Conservation (phyloP, 1,284 basidiomycete species). For the Athelia psychrophila region DNA sequence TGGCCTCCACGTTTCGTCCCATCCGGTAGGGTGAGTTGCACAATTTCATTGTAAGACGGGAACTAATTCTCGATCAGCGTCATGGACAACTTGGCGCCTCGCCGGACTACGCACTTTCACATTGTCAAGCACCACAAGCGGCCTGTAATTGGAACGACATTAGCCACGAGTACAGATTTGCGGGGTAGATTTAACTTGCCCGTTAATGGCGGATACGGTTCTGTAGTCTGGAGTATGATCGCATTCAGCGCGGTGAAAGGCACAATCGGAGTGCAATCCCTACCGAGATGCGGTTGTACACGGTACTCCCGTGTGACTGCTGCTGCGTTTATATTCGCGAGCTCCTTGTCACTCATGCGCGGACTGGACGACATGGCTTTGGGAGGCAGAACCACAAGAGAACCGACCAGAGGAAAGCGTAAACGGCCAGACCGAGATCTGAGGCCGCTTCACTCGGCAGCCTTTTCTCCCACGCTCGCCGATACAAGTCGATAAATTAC, state of each 20-base stretch:
- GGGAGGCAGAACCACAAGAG: slow-evolving; percentile 15
- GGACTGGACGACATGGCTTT: slow-evolving; percentile 50
- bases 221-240: slow-evolving; percentile 73
- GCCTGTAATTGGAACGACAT: slow-evolving; percentile 44
- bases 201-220: slow-evolving; percentile 95
- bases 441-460: not conserved
- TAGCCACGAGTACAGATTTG: slow-evolving; percentile 11
- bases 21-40: slow-evolving; percentile 94
- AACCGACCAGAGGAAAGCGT: not conserved
- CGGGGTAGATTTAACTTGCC: slow-evolving; percentile 47
- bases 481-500: no score
- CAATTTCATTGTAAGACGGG: slow-evolving; percentile 99
- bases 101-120: slow-evolving; percentile 73
- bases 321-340: slow-evolving; percentile 83
- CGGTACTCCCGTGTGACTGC: slow-evolving; percentile 84
- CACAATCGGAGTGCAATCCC: slow-evolving; percentile 23
- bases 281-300: slow-evolving; percentile 89
- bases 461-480: slow-evolving; percentile 20
- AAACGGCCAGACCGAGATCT: not conserved
- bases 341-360: slow-evolving; percentile 68
- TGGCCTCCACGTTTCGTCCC: slow-evolving; percentile 95
- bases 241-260: not conserved
- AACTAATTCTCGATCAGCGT: slow-evolving; percentile 53
- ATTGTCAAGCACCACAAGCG: slow-evolving; percentile 96
- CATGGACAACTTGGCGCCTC: slow-evolving; percentile 8